phyloP scores from a whole-genome alignment of 2,329 filamentous ascomycete species.

The Diaporthe nobilis region DNA sequence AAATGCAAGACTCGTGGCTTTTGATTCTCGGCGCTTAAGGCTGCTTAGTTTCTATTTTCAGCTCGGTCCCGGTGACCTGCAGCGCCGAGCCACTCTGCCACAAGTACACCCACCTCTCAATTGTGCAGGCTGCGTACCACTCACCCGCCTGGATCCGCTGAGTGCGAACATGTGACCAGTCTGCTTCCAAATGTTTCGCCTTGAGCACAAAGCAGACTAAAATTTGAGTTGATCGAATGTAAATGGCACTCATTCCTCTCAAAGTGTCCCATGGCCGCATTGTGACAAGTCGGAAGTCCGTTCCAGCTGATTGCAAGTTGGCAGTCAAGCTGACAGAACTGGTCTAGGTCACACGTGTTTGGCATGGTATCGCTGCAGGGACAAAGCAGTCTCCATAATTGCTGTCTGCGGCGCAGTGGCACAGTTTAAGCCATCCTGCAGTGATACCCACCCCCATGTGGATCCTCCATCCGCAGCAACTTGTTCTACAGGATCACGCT shows the following conservation, averaged over 20 bases:
- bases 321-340: constrained; percentile 15
- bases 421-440: constrained; percentile 1
- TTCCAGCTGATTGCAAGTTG: background rate
- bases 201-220: background rate
- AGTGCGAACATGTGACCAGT: background rate
- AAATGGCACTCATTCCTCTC: background rate
- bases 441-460: background rate
- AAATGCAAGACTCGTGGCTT: background rate
- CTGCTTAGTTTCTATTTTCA: constrained; percentile 10
- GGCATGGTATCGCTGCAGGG: constrained; percentile 9
- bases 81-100: constrained; percentile 13
- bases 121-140: constrained; percentile 4
- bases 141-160: background rate
- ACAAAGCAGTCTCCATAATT: constrained; percentile 11
- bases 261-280: background rate
- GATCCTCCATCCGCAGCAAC: constrained; percentile 20
- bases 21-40: background rate
- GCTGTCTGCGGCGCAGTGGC: constrained; percentile 6
- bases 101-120: background rate
- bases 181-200: background rate
- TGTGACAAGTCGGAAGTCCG: background rate
- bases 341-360: constrained; percentile 4
- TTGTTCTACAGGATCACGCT: background rate
- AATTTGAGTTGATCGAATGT: background rate
- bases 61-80: constrained; percentile 19